These are phyloP conservation scores for Heliocybe sulcata DNA, from an alignment of 1,284 basidiomycete species.

Conservation along the genomic window DNA sequence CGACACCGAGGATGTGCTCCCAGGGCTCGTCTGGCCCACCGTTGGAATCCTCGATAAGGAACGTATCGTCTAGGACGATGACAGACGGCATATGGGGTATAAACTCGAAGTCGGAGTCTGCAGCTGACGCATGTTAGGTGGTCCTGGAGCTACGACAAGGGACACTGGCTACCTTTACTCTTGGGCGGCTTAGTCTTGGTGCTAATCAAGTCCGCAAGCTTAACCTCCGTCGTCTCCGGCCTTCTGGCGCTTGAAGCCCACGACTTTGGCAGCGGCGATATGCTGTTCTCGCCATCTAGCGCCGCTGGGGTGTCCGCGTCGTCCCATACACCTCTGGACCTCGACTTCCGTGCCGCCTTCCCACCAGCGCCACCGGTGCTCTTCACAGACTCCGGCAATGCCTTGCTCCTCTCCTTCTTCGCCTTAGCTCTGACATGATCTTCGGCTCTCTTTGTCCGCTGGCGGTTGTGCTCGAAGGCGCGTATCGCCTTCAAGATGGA, in stretches of 20 bases:
- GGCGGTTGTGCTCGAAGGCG: slow-evolving; percentile 39
- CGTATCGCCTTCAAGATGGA: slow-evolving; percentile 31
- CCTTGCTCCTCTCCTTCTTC: slow-evolving; percentile 20
- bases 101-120: slow-evolving; percentile 45
- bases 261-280: slow-evolving; percentile 7
- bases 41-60: slow-evolving; percentile 17
- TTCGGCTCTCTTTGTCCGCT: slow-evolving; percentile 35
- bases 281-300: background rate
- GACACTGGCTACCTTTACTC: slow-evolving; percentile 22
- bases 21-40: slow-evolving; percentile 42
- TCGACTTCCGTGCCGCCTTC: background rate
- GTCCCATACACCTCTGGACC: slow-evolving; percentile 5
- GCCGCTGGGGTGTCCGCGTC: background rate
- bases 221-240: slow-evolving; percentile 26
- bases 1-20: slow-evolving; percentile 41
- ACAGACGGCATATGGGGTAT: slow-evolving; percentile 42
- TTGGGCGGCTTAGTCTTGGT: slow-evolving; percentile 31
- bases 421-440: slow-evolving; percentile 28
- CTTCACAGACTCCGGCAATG: background rate
- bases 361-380: background rate
- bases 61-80: slow-evolving; percentile 43
- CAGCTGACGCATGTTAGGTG: background rate
- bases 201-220: slow-evolving; percentile 34
- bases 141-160: background rate
- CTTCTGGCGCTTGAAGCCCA: slow-evolving; percentile 9